These are phyloP conservation scores for Straminergon stramineum DNA, from an alignment of 225 moss, liverwort and hornwort species.

Conservation along the genomic window DNA sequence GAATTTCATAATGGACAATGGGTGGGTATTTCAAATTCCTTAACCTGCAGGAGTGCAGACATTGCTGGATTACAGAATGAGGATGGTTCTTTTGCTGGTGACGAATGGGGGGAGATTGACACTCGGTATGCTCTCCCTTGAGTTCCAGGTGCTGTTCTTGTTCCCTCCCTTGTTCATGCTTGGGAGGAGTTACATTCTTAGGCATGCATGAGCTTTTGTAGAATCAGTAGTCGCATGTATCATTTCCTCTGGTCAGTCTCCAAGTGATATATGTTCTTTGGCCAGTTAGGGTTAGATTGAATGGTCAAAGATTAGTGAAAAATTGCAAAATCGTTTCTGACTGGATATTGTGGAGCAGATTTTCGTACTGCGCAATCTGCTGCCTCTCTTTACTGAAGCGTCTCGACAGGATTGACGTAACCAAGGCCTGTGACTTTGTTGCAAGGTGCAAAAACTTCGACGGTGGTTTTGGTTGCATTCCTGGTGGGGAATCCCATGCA, in stretches of 20 bases:
- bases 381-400: conserved; percentile 66
- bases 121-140: conserved; percentile 62
- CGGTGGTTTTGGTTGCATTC: conserved; percentile 82
- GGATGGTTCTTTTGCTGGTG: conserved; percentile 80
- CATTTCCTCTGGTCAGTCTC: background rate
- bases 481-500: conserved; percentile 88
- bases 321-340: background rate
- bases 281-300: too few relatives aligned
- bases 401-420: conserved; percentile 48
- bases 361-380: conserved; percentile 66
- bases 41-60: conserved; percentile 15
- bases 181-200: conserved; percentile 20
- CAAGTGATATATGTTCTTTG: background rate
- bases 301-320: background rate
- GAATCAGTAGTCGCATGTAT: background rate
- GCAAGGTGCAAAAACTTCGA: conserved; percentile 62
- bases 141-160: conserved; percentile 36
- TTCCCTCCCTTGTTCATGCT: conserved; percentile 17
- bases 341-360: conserved; percentile 29
- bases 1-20: background rate
- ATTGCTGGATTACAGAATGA: conserved; percentile 66
- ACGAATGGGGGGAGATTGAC: conserved; percentile 84
- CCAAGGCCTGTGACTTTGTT: conserved; percentile 50
- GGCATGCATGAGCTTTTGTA: background rate
- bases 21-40: background rate